Base-by-base conservation (phyloP, 768 basidiomycete species). In the Kwoniella bestiolae region DNA sequence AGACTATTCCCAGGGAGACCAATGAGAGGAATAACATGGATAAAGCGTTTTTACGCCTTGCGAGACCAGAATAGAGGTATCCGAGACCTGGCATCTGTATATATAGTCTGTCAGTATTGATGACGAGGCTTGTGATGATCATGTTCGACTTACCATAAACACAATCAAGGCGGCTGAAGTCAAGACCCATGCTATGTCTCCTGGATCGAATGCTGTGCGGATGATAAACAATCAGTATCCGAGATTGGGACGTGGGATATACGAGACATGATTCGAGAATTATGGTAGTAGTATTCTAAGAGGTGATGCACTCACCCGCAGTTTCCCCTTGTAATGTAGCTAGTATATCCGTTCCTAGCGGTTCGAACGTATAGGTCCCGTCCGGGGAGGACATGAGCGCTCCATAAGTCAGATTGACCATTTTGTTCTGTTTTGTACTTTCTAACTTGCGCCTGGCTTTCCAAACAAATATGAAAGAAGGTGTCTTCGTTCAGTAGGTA, bases 41-140 rank as follows among this genome's bases (percentile, higher is more conserved):
- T 21, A 97, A 84, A 0, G 95, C 95, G 72, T 96, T 96, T 82
- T 98, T 98, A 66, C 95, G 84, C 53, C 95, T 84, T 32, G 96
- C 85, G 32, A 99, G 86, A 69, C 92, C 95, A 14, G 92, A 90
- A 81, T 95, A 96, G 2, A 80, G 75, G 69, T 76, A 81, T 18
- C 79, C 80, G 38, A 79, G 79, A 26, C 77, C 74, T 47, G 73
- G 72, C 38, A 76, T 38, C 75, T 76, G 58, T 25, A 44, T 25
- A 57, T 56, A 18, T 7, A 57, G 23, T 44, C 12, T 23, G 6
- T 2, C 34, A 38, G 38, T 18, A 32, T 12, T 41, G 32, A 7
- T 12, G 32, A 12, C 49, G 21, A 25, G 26, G 18, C 8, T 9
- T 31, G 8, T 16, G 16, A 26, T 51, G 11, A 21, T 47, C 12